A percentile compares a stretch with the other conserved stretches of the same genome.
Conservation (phyloP, 2,329 filamentous ascomycete species). For the Colletotrichum karsti region DNA sequence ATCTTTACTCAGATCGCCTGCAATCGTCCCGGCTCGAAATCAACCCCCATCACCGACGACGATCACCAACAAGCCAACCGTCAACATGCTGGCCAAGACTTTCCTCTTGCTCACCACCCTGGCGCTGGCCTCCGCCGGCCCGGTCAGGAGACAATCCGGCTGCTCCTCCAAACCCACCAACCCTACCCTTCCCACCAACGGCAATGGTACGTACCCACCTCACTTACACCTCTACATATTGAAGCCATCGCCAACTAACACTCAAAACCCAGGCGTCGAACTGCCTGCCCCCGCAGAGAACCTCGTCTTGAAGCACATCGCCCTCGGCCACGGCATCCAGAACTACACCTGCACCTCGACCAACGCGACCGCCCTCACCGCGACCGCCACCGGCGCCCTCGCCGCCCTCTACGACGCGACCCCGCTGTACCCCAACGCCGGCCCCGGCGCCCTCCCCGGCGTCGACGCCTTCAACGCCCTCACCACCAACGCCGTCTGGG, state of each 20-base stretch:
- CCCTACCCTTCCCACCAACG: slow-evolving; percentile 48
- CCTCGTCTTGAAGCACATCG: slow-evolving; percentile 60
- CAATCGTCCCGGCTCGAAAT: neutral
- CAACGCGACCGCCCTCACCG: slow-evolving; percentile 61
- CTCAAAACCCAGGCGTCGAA: slow-evolving; percentile 42
- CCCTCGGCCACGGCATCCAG: slow-evolving; percentile 71
- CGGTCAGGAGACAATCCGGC: slow-evolving; percentile 28
- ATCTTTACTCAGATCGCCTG: slow-evolving; percentile 2
- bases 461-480: slow-evolving; percentile 49
- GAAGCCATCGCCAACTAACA: slow-evolving; percentile 28
- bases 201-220: slow-evolving; percentile 41
- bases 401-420: slow-evolving; percentile 69
- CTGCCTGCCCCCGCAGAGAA: slow-evolving; percentile 51
- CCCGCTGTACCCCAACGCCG: slow-evolving; percentile 56
- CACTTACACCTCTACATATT: slow-evolving; percentile 14
- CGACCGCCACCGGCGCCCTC: slow-evolving; percentile 64
- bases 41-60: neutral
- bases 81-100: slow-evolving; percentile 38
- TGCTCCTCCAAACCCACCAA: slow-evolving; percentile 31
- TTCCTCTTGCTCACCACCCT: slow-evolving; percentile 43
- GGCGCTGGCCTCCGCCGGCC: slow-evolving; percentile 41
- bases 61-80: neutral
- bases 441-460: slow-evolving; percentile 43
- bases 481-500: slow-evolving; percentile 48
- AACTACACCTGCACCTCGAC: slow-evolving; percentile 69